Evolutionary conservation across 441 rosid genomes (phyloP).

Genomic region (Adansonia gregorii): DNA sequence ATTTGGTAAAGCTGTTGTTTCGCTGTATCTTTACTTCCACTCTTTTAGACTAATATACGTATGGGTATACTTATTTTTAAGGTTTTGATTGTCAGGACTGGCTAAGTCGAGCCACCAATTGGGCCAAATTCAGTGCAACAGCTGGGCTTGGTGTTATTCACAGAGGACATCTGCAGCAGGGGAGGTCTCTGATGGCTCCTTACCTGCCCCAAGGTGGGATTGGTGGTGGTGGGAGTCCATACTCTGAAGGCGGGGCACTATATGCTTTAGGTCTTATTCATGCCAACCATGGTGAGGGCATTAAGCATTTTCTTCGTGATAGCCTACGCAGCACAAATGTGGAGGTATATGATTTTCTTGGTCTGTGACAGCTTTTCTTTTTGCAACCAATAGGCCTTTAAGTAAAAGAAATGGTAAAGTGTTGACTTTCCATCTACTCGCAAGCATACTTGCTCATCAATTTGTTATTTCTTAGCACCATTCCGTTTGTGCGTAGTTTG

Average conservation of each 20-base stretch:
- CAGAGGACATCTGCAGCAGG: constrained; percentile 87
- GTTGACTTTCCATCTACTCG: not conserved
- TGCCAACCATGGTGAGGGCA: constrained; percentile 97
- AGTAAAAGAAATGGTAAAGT: not conserved
- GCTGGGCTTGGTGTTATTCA: constrained; percentile 97
- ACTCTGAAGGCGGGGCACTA: constrained; percentile 94
- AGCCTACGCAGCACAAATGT: constrained; percentile 81
- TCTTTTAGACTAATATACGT: not conserved
- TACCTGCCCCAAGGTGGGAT: constrained; percentile 87
- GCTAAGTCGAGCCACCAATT: constrained; percentile 97
- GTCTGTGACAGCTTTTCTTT: not conserved
- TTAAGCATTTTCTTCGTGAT: constrained; percentile 86
- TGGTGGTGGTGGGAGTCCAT: constrained; percentile 89
- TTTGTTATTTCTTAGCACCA: not conserved
- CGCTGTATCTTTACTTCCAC: constrained; percentile 7
- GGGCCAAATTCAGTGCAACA: constrained; percentile 99
- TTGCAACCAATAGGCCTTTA: not conserved
- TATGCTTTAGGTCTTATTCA: constrained; percentile 95
- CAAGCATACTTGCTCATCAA: not conserved
- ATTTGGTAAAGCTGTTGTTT: constrained; percentile 55
- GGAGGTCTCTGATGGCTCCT: constrained; percentile 95
- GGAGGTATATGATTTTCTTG: constrained; percentile 58
- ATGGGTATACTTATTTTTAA: constrained; percentile 17
- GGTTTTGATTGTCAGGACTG: constrained; percentile 67
- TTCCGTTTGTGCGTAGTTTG: not conserved